Conservation (phyloP, 169 alveolate species). For the Cryptosporidium bovis region DNA sequence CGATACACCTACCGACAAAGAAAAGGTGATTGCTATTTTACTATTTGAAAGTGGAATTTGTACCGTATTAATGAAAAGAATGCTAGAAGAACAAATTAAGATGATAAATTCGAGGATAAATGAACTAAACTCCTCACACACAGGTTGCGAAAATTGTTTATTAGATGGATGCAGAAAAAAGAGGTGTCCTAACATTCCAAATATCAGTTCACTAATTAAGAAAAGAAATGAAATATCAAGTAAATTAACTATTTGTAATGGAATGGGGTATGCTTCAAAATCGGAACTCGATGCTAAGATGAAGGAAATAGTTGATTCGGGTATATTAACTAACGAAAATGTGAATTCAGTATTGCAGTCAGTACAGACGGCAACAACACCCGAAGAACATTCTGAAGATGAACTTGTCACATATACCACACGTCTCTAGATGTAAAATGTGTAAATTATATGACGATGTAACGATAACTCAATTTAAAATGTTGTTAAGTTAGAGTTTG, state of each 20-base stretch:
- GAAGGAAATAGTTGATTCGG: too few relatives aligned
- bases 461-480: too few relatives aligned
- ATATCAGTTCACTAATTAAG: not conserved
- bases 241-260: not conserved
- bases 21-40: not conserved
- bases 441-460: too few relatives aligned
- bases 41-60: slow-evolving; percentile 31
- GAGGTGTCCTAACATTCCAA: not conserved
- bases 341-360: too few relatives aligned
- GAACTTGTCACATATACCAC: too few relatives aligned
- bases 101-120: not conserved
- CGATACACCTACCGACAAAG: slow-evolving; percentile 13
- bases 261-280: not conserved
- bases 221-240: slow-evolving; percentile 4
- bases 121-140: not conserved
- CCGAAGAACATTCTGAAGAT: too few relatives aligned
- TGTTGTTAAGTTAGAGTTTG: too few relatives aligned
- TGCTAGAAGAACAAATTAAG: slow-evolving; percentile 5
- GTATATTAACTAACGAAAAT: too few relatives aligned
- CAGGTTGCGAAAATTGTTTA: slow-evolving; percentile 28
- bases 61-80: slow-evolving; percentile 14
- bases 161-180: slow-evolving; percentile 38
- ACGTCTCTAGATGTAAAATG: too few relatives aligned
- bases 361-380: too few relatives aligned
- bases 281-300: too few relatives aligned